A percentile compares a stretch with the other conserved stretches of the same genome.
Conservation (phyloP, 108 stramenopile species). For the Craspedostauros australis region DNA sequence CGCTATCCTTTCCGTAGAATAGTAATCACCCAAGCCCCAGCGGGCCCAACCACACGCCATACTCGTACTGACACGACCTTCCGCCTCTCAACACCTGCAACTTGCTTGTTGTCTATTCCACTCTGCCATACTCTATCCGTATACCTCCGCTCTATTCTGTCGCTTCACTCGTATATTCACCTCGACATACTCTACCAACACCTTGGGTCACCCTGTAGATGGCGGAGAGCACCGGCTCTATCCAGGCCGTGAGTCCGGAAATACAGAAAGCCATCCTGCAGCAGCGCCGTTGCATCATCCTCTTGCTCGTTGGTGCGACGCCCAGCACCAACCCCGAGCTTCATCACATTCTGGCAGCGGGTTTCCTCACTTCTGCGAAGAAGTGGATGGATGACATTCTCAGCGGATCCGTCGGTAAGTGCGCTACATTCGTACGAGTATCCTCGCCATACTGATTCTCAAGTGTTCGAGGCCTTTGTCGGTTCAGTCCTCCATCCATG, state of each 20-base stretch:
- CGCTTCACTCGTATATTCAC: slow-evolving; percentile 5
- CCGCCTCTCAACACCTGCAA: neutral
- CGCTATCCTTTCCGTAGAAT: slow-evolving; percentile 27
- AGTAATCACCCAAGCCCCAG: neutral
- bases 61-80: no score
- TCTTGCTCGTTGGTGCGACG: slow-evolving; percentile 50
- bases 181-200: no score
- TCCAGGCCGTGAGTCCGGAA: slow-evolving; percentile 10
- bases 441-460: no score
- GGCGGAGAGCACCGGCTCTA: slow-evolving; percentile 9
- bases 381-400: slow-evolving; percentile 79
- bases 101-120: neutral
- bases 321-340: slow-evolving; percentile 39
- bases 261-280: slow-evolving; percentile 29
- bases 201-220: no score
- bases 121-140: neutral
- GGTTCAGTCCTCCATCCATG: no score
- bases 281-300: slow-evolving; percentile 54
- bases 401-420: slow-evolving; percentile 53
- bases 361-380: slow-evolving; percentile 54
- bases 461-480: no score
- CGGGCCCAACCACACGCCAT: no score
- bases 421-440: neutral
- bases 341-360: slow-evolving; percentile 41
- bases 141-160: slow-evolving; percentile 6